These are phyloP conservation scores for Croton setiger DNA, from an alignment of 441 rosid genomes.

Conservation along the genomic window DNA sequence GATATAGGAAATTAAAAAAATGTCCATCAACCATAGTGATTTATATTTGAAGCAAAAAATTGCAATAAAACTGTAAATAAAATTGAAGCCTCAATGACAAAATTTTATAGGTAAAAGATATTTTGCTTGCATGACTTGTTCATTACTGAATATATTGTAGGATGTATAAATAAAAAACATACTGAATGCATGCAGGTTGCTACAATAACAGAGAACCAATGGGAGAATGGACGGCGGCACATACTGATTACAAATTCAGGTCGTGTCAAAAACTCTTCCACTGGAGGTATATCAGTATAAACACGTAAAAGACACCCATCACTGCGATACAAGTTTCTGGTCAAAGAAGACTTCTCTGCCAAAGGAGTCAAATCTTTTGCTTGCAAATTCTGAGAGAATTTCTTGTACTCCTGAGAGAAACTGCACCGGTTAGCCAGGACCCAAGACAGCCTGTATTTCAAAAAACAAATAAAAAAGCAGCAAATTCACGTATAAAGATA, in stretches of 20 bases:
- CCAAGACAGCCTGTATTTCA: constrained; percentile 14
- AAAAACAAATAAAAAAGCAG: constrained; percentile 15
- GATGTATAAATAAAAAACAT: neutral
- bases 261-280: constrained; percentile 74
- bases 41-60: neutral
- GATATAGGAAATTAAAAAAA: constrained; percentile 6
- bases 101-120: neutral
- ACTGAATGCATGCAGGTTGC: neutral
- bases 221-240: constrained; percentile 26
- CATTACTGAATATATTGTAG: neutral
- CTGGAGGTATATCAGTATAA: constrained; percentile 87
- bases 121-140: neutral
- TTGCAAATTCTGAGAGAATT: constrained; percentile 45
- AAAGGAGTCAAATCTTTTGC: constrained; percentile 34
- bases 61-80: neutral
- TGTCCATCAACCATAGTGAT: neutral
- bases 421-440: constrained; percentile 19
- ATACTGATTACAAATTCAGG: constrained; percentile 81
- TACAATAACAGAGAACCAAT: neutral
- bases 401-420: constrained; percentile 64
- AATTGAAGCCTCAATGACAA: neutral
- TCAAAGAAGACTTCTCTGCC: constrained; percentile 34
- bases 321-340: constrained; percentile 33
- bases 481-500: constrained; percentile 7
- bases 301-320: constrained; percentile 57